phyloP scores from a whole-genome alignment of 83 land plant species.

The Larix sibirica region DNA sequence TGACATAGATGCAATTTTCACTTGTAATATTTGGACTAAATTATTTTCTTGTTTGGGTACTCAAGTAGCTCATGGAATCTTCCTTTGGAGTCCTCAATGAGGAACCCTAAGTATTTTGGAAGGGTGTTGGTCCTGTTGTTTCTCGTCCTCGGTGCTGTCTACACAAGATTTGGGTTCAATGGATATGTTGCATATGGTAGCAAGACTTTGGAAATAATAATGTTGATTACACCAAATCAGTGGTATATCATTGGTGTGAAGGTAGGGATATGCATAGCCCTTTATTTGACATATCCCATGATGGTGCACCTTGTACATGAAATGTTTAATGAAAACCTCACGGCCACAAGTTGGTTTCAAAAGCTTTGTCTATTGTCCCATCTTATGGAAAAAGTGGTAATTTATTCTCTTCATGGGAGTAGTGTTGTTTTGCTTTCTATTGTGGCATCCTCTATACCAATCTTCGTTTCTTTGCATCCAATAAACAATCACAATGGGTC shows the following conservation, averaged over 20 bases:
- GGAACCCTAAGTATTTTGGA: constrained; percentile 32
- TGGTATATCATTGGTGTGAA: constrained; percentile 31
- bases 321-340: too few relatives aligned
- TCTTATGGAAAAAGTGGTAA: constrained; percentile 4
- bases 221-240: constrained; percentile 27
- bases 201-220: constrained; percentile 35
- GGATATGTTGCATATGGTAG: constrained; percentile 49
- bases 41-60: too few relatives aligned
- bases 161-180: constrained; percentile 27
- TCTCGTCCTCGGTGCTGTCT: constrained; percentile 20
- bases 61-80: too few relatives aligned
- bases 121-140: constrained; percentile 30
- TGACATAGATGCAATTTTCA: too few relatives aligned
- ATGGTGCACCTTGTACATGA: constrained; percentile 52
- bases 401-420: constrained; percentile 31
- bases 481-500: too few relatives aligned
- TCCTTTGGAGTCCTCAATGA: constrained; percentile 29
- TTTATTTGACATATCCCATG: constrained; percentile 43
- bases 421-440: constrained; percentile 30
- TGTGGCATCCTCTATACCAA: constrained; percentile 67
- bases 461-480: too few relatives aligned
- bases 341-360: constrained; percentile 1
- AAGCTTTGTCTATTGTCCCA: not conserved
- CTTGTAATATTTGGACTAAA: too few relatives aligned
- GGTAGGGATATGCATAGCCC: constrained; percentile 31